A percentile compares a stretch with the other conserved stretches of the same genome.
These are phyloP conservation scores for Ustilago lituana DNA, from an alignment of 1,284 basidiomycete genomes.

Conservation along the genomic window DNA sequence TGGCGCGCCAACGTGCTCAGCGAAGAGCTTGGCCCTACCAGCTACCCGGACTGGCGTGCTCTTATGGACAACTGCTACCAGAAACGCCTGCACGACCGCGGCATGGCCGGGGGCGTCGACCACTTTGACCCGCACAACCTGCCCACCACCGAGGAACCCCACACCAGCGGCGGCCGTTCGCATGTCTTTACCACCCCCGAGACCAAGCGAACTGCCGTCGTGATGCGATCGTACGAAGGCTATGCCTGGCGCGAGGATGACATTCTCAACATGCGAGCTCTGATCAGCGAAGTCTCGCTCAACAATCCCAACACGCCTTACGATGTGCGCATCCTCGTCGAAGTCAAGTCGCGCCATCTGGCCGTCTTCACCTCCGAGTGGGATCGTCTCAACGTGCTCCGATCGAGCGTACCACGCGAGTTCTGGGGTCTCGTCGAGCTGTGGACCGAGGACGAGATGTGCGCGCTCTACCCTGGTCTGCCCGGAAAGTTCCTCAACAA, in stretches of 20 bases:
- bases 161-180: conserved; percentile 27
- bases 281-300: conserved; percentile 66
- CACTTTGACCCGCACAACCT: conserved; percentile 49
- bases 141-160: conserved; percentile 41
- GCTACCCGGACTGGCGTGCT: conserved; percentile 65
- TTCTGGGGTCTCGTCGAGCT: conserved; percentile 67
- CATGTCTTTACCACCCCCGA: conserved; percentile 59
- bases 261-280: conserved; percentile 66
- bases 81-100: conserved; percentile 60
- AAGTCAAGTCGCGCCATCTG: conserved; percentile 63
- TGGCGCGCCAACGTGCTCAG: conserved; percentile 61
- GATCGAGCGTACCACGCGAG: conserved; percentile 64
- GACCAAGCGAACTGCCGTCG: conserved; percentile 64
- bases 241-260: conserved; percentile 67
- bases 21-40: conserved; percentile 57
- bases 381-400: conserved; percentile 65
- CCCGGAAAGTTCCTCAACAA: conserved; percentile 66
- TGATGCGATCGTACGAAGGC: conserved; percentile 65
- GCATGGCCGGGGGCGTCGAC: conserved; percentile 59
- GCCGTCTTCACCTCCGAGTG: conserved; percentile 67
- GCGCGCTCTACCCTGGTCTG: conserved; percentile 66
- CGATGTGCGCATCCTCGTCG: conserved; percentile 66
- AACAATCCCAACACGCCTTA: conserved; percentile 67
- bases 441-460: conserved; percentile 66
- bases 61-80: conserved; percentile 66